phyloP scores from a whole-genome alignment of 371 early-diverging fungal genomes.

The Lichtheimia hyalospora region DNA sequence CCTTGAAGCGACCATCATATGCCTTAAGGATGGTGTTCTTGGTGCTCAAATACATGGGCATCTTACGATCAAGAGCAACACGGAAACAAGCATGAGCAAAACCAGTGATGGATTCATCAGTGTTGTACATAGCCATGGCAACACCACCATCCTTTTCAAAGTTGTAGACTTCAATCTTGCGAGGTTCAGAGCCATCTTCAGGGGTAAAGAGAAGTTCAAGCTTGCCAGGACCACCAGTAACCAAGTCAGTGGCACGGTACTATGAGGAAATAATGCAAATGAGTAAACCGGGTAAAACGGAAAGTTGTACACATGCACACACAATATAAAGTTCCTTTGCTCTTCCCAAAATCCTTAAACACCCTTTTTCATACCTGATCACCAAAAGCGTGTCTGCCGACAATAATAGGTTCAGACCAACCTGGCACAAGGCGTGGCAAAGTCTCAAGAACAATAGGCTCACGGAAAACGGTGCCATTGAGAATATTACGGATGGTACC shows the following conservation, averaged over 20 bases:
- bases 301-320: background rate
- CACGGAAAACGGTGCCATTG: slow-evolving; percentile 97
- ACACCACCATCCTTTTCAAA: slow-evolving; percentile 84
- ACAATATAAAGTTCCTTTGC: background rate
- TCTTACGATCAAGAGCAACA: slow-evolving; percentile 79
- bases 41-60: slow-evolving; percentile 94
- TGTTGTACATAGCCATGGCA: slow-evolving; percentile 95
- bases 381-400: slow-evolving; percentile 96
- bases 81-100: slow-evolving; percentile 96
- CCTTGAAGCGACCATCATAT: slow-evolving; percentile 98
- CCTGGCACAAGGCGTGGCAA: slow-evolving; percentile 92
- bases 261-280: slow-evolving; percentile 24
- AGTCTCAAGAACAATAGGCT: slow-evolving; percentile 89
- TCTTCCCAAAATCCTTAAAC: background rate
- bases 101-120: slow-evolving; percentile 86
- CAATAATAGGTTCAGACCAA: slow-evolving; percentile 94
- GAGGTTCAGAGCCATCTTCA: slow-evolving; percentile 66
- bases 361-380: slow-evolving; percentile 74
- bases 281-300: background rate
- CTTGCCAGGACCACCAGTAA: slow-evolving; percentile 86
- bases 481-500: slow-evolving; percentile 97
- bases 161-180: slow-evolving; percentile 73
- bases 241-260: slow-evolving; percentile 95
- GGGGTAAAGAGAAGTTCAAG: slow-evolving; percentile 91
- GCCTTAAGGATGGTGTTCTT: slow-evolving; percentile 97